Base-by-base conservation (phyloP, 2,329 filamentous ascomycete species). In the Alternaria ethzedia region DNA sequence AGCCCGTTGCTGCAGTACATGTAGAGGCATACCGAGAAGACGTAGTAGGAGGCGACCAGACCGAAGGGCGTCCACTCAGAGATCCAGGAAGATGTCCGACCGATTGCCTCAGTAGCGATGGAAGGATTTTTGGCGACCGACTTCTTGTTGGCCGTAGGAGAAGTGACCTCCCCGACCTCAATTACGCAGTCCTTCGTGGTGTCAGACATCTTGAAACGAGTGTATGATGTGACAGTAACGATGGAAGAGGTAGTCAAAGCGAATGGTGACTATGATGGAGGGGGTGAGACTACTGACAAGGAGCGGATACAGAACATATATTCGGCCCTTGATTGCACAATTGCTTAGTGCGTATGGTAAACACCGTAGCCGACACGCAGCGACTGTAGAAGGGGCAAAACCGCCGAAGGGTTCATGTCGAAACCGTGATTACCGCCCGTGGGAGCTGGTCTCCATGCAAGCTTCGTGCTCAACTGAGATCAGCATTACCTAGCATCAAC, bases 41-140 rank as follows among this genome's bases (percentile, higher is more conserved):
- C 67, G 47, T 81, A 83, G 67, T 83, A 83, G 3, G 79, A 80
- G 26, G 71, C 63, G n/a, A 82, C 79, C 5, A 83, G 74, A 47
- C 77, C 61, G 54, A 82, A 82, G 5, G 81, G 81, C 2, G 80
- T 82, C 80, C 81, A 82, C 25, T 82, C 80, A 51, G 74, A 73
- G 57, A 81, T 70, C 61, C 77, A 78, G 5, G 68, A 59, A 6
- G 76, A 78, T 9, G 66, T 36, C 6, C 28, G 68, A n/a, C 68
- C 66, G 12, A 63, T 4, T 10, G 60, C n/a, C 26, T 54, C 57
- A 12, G 51, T 52, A 41, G 61, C 43, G 26, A 58, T 43, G 49
- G 51, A 59, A 23, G 28, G 59, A 17, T 43, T 63, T 28, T 61
- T 67, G 6, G 49, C 4, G 8, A 54, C 10, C 30, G 60, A 15